Base-by-base conservation (phyloP, 495 filamentous ascomycete genomes). In the Amphirosellinia nigrospora region DNA sequence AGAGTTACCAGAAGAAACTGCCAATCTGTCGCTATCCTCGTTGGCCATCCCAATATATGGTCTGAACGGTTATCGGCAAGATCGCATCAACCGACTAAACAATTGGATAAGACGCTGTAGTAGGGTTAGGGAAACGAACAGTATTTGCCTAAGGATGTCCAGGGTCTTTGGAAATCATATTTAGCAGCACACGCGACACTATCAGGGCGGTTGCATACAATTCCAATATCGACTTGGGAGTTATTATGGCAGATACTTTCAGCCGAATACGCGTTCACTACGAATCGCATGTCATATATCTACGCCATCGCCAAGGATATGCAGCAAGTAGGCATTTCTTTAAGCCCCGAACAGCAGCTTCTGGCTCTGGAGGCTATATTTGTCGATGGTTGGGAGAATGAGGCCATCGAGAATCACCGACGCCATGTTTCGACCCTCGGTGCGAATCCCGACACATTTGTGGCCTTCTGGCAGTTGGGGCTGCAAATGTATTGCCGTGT, bases 371-470 rank as follows among this genome's bases (percentile, higher is more conserved):
- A 91, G 68, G 86, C 89, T 65, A 79, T 90, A 39, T 89, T 91
- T 62, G 77, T 88, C 36, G 84, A 84, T 13, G 90, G 89, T 4
- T 86, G 87, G 71, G 81, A 84, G 53, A 83, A 82, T 1, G 79
- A 86, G 70, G 91, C 92, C 8, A 80, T 93, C 43, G 84, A 88
- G 45, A 80, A 88, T 19, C 93, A 91, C 90, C 85, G 91, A 78
- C 84, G 85, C 65, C 83, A 86, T 39, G 84, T 85, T 50, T 73
- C 77, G 6, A 83, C 83, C 1, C 80, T 91, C 34, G 86, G 85
- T 11, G 77, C 86, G 23, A 82, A 82, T 34, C 83, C 85, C 48
- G 84, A 87, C 21, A 79, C 79, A 2, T 83, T 80, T 28, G 82
- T 85, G 72, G 79, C 82, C 32, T 93, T 91, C 73, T 92, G 86